Evolutionary conservation across 2,329 filamentous ascomycete genomes (phyloP), one percentile per base, ranked within the genome.

Genomic region (Cladosporium velox): DNA sequence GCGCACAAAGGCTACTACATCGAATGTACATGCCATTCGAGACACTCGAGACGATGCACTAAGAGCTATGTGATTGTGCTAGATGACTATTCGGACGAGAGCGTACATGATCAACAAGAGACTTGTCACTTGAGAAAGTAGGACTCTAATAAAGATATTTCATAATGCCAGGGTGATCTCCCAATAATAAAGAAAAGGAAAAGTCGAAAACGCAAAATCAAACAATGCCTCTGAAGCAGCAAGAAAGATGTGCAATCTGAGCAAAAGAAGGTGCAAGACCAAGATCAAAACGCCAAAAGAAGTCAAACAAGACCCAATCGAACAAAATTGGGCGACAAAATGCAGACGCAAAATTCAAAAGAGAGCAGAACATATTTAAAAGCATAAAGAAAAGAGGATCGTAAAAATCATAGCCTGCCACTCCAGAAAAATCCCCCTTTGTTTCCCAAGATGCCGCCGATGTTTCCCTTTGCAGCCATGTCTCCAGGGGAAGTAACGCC

Each of bases 361-460:
- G 32, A 34, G 10, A 34, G 14, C 2, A 34, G 24, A 21, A 12
- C 52, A 34, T 0, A 55, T n/a, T 15, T 3, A 55, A 30, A 34
- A 32, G 49, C 26, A 52, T 3, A 52, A 28, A 52, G 12, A 5
- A n/a, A 55, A 34, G 15, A 4, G 26, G 28, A 21, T 55, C 52
- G 52, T 55, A 1, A 55, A 55, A 6, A 21, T 55, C 52, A 55
- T 55, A 21, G 52, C 52, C 28, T 30, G 52, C 52, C 52, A 55
- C 52, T 55, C 52, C 52, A 30, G 32, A 55, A 21, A 11, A 21
- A 32, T 55, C 11, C 32, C 52, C 41, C 41, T 47, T 47, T 21
- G n/a, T 8, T 47, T 47, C 41, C n/a, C 41, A 10, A 47, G n/a
- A 21, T 21, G n/a, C n/a, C 41, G 41, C 41, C 41, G 41, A 32